Evolutionary conservation across 1,284 basidiomycete genomes (phyloP), one percentile per base, ranked within the genome.

Genomic region (Cutaneotrichosporon cyanovorans): DNA sequence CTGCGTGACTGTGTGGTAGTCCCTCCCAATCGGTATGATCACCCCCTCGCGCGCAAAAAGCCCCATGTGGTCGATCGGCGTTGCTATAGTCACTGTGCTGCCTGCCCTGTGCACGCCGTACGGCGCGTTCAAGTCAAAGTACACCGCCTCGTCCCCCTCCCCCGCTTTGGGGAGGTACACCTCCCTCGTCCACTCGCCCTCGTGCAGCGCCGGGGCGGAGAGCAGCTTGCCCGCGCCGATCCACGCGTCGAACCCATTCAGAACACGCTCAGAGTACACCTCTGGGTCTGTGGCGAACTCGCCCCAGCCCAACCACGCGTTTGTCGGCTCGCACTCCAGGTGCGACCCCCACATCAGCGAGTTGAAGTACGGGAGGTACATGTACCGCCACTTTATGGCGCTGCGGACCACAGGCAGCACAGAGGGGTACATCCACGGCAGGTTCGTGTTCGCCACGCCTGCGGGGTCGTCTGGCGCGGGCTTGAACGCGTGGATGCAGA

Each of bases 391-490:
- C 55, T 72, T 67, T 60, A 74, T 75, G 18, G 63, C 61, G 9
- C 52, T 48, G 5, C 72, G 60, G 46, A 75, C 60, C 28, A 65
- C 54, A 3, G 70, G 69, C 38, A 70, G 59, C 15, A 74, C 68
- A 25, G 67, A 66, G 33, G 73, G 73, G 48, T 74, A 73, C 73
- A 74, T 73, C 73, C 73, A 74, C 4, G 73, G 73, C 10, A 64
- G 49, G 55, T 73, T 74, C 22, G 72, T 73, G 32, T 59, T 54
- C 30, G 61, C 62, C 36, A 61, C 62, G 4, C 73, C 72, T 4
- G 53, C 53, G 0, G 62, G 60, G 46, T 73, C 71, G 21, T 66
- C 55, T 40, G 65, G 60, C 47, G 65, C 63, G 6, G 72, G 72
- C 62, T 74, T 74, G 66, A 69, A 74, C 18, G 63, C 66, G 58